Evolutionary conservation across 768 basidiomycete species (phyloP), one percentile per base, ranked within the genome.

Genomic region (Leccinum longicurvipes): DNA sequence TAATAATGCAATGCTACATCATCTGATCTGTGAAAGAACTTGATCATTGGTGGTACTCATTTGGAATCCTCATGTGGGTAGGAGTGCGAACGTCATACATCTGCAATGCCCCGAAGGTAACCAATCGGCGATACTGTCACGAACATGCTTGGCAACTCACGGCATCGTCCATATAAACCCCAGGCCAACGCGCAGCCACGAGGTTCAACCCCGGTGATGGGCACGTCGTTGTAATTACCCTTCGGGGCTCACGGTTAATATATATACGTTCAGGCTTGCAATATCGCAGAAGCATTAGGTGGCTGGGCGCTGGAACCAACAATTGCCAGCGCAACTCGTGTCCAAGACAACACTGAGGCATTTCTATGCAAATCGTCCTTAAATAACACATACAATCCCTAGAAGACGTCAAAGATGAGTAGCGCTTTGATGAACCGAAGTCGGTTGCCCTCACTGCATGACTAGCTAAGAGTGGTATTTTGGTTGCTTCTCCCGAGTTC

Each of bases 401-500:
- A 19, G 29, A 46, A 51, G 31, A 54, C 34, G 34, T 36, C 34
- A 46, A 36, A 2, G 3, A 25, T 53, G 11, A 56, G 36, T 34
- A 31, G 2, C 15, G 6, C 4, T 27, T 41, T 24, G 3, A 7
- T 10, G 23, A 44, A 49, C 27, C 10, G 17, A 44, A 47, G 46
- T 15, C 25, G n/a, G 12, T 3, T n/a, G 11, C 24, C 5, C 56
- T 58, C 28, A 57, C 53, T 44, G 31, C 4, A 29, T 36, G 4
- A 44, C 23, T 25, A 41, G 19, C 45, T 56, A 53, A 51, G 28
- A 32, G 41, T 1, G 4, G 19, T 27, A 24, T 47, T 62, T 58
- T 28, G 50, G 23, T n/a, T 53, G 50, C 39, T 36, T 60, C 53
- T 58, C 56, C 14, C 60, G 58, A 19, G 50, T 45, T 24, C 60